A percentile compares a stretch with the other conserved stretches of the same genome.
phyloP scores from a whole-genome alignment of 768 basidiomycete species.

The Obba rivulosa region DNA sequence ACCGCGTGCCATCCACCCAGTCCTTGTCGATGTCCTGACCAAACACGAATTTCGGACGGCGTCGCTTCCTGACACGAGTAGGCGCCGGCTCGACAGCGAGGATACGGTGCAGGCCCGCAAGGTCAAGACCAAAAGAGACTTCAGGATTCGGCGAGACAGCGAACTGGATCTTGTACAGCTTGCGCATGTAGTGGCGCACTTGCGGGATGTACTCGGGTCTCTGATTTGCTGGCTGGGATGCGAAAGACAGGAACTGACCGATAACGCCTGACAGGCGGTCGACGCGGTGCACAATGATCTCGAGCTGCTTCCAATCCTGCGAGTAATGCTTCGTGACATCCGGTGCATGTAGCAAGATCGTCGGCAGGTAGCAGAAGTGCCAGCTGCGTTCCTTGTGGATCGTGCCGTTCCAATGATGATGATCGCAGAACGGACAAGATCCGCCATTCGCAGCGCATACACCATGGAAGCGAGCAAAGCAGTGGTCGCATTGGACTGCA shows the following conservation, averaged over 20 bases:
- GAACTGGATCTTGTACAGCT: constrained; percentile 85
- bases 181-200: constrained; percentile 87
- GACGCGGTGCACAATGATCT: constrained; percentile 73
- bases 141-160: constrained; percentile 80
- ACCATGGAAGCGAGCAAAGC: constrained; percentile 82
- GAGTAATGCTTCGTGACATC: constrained; percentile 77
- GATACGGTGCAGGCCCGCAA: constrained; percentile 77
- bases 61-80: constrained; percentile 50
- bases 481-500: constrained; percentile 88
- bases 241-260: constrained; percentile 75
- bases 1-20: constrained; percentile 71
- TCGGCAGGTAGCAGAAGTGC: constrained; percentile 78
- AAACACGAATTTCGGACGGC: constrained; percentile 60
- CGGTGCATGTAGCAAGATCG: constrained; percentile 66
- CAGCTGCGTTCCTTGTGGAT: constrained; percentile 78
- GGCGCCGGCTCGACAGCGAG: constrained; percentile 61
- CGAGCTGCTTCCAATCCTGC: constrained; percentile 73
- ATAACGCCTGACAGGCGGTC: constrained; percentile 72
- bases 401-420: constrained; percentile 86
- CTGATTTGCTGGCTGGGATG: constrained; percentile 64
- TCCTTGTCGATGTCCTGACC: constrained; percentile 73
- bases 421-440: constrained; percentile 88
- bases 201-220: constrained; percentile 74
- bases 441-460: constrained; percentile 84
- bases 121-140: constrained; percentile 76